These are phyloP conservation scores for Anastatica hierochuntica DNA, from an alignment of 345 rosid genomes.

Conservation along the genomic window DNA sequence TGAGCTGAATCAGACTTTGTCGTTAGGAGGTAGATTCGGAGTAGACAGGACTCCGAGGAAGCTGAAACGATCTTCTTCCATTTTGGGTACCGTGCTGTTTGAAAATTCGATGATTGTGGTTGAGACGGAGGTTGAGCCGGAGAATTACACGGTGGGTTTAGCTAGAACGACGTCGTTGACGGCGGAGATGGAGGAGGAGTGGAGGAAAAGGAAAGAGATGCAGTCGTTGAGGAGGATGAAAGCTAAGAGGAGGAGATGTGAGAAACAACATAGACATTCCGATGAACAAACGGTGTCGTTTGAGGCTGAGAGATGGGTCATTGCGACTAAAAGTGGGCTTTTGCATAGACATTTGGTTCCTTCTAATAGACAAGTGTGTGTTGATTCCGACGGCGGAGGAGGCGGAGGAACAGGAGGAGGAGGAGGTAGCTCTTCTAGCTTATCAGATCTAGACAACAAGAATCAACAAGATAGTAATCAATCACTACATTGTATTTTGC, in stretches of 20 bases:
- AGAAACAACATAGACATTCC: constrained; percentile 48
- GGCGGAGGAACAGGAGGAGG: too few relatives aligned
- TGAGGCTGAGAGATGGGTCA: constrained; percentile 36
- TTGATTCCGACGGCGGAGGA: constrained; percentile 34
- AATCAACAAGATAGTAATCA: constrained; percentile 41
- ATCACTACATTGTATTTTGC: neutral
- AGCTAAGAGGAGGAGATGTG: constrained; percentile 72
- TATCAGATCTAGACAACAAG: constrained; percentile 60
- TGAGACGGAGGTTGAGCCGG: constrained; percentile 23
- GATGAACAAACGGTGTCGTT: constrained; percentile 29
- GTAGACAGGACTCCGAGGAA: constrained; percentile 53
- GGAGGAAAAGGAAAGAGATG: constrained; percentile 86
- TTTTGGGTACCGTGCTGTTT: constrained; percentile 35
- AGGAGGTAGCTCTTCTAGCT: constrained; percentile 55
- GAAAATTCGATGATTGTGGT: neutral
- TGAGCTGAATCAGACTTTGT: constrained; percentile 81
- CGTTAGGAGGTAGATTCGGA: constrained; percentile 85
- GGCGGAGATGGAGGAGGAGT: constrained; percentile 78
- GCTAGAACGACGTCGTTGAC: constrained; percentile 77
- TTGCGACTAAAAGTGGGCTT: constrained; percentile 24
- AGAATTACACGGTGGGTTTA: constrained; percentile 35
- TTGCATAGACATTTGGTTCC: constrained; percentile 41
- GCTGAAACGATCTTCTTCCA: constrained; percentile 66
- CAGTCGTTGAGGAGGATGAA: constrained; percentile 75
- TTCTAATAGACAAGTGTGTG: constrained; percentile 31